Evolutionary conservation across 768 basidiomycete species (phyloP).

Genomic region (Daedaleopsis sinensis): DNA sequence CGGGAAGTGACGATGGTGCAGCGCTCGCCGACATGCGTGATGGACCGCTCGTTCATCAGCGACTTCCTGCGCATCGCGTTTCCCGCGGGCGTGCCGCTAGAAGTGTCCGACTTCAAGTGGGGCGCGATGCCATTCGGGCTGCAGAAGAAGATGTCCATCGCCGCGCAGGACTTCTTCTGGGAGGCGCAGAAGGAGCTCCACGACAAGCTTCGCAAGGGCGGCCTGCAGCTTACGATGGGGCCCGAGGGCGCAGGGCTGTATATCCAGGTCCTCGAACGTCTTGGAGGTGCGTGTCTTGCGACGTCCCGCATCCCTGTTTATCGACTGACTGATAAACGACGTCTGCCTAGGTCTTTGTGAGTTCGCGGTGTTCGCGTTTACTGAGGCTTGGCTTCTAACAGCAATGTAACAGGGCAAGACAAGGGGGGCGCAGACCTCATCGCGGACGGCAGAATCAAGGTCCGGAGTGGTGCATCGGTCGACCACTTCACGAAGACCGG

Average conservation of each 20-base stretch:
- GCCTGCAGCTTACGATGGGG: conserved; percentile 40
- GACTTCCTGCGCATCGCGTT: conserved; percentile 3
- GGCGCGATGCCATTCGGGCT: conserved; percentile 29
- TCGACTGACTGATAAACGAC: not conserved
- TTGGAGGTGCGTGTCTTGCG: conserved; percentile 34
- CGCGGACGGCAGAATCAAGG: conserved; percentile 21
- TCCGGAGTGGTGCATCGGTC: conserved; percentile 23
- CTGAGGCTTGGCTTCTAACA: not conserved
- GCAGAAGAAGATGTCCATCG: conserved; percentile 24
- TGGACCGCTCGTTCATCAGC: conserved; percentile 14
- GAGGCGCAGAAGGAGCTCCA: conserved; percentile 37
- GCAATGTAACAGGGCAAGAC: conserved; percentile 17
- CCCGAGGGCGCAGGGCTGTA: conserved; percentile 35
- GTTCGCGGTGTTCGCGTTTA: not conserved
- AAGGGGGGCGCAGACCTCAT: conserved; percentile 26
- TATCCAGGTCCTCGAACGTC: conserved; percentile 32
- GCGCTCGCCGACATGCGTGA: conserved; percentile 42
- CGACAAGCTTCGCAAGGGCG: conserved; percentile 38
- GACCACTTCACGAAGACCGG: conserved; percentile 22
- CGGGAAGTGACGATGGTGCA: conserved; percentile 46
- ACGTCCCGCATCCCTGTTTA: not conserved
- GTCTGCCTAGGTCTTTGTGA: conserved; percentile 6
- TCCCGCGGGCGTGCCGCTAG: conserved; percentile 22
- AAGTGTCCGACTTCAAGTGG: conserved; percentile 28
- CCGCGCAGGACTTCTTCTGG: conserved; percentile 25